Conservation (phyloP, 208 protist species). For the Wallacemonas rigidus region DNA sequence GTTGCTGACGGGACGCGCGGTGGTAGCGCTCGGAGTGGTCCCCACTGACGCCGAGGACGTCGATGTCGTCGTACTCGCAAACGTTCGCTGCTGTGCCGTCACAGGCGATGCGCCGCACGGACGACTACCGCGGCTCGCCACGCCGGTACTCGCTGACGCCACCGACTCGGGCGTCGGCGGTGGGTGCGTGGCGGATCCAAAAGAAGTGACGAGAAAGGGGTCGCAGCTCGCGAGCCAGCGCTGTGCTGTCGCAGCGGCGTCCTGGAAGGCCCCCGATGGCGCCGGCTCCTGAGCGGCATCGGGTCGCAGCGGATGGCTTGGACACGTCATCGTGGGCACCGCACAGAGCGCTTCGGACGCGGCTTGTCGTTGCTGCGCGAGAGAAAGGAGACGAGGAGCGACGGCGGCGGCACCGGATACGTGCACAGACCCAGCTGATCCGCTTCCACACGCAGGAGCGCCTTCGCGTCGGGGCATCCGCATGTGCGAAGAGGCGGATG, state of each 20-base stretch:
- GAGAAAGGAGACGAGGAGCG: conserved; percentile 5
- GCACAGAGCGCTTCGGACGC: conserved; percentile 5
- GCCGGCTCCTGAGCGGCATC: neutral
- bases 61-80: neutral
- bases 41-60: too few species aligned
- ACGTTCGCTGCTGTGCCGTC: neutral
- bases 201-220: neutral
- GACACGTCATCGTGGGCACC: neutral
- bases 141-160: neutral
- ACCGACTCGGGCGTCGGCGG: neutral
- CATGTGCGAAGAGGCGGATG: too few species aligned
- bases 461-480: too few species aligned
- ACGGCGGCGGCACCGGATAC: neutral
- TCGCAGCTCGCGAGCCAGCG: conserved; percentile 4
- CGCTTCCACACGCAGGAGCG: too few species aligned
- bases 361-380: conserved; percentile 8
- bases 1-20: neutral
- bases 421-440: too few species aligned
- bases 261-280: neutral
- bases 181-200: neutral
- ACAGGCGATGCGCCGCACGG: neutral
- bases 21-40: neutral
- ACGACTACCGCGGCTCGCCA: too few species aligned
- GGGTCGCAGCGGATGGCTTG: neutral
- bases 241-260: conserved; percentile 13